Conservation (phyloP, 768 basidiomycete species). For the Tulasnella sp. region DNA sequence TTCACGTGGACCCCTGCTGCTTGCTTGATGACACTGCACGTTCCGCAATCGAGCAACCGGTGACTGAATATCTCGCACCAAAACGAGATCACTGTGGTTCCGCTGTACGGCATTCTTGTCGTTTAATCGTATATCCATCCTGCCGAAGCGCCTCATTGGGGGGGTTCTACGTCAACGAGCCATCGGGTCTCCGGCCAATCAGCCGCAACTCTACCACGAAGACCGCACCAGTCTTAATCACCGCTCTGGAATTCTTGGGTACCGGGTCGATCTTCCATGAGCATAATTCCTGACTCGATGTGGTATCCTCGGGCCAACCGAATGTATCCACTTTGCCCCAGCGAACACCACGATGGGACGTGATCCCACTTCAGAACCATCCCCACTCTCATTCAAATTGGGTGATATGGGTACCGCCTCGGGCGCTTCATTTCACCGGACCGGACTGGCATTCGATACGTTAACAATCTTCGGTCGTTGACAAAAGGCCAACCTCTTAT, state of each 20-base stretch:
- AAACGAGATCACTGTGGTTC: neutral
- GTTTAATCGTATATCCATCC: neutral
- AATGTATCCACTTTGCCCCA: neutral
- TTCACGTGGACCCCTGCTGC: neutral
- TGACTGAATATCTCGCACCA: neutral
- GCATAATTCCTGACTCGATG: neutral
- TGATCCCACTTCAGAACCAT: neutral
- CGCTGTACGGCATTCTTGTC: neutral
- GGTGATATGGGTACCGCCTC: neutral
- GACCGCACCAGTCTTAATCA: constrained; percentile 15
- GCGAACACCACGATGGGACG: neutral
- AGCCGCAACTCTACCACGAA: neutral
- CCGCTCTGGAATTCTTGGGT: neutral
- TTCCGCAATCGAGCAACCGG: neutral
- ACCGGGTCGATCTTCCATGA: neutral
- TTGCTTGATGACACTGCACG: neutral
- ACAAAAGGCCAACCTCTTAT: neutral
- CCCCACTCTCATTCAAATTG: neutral
- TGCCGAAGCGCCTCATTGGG: neutral
- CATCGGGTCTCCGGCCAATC: neutral
- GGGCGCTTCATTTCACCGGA: neutral
- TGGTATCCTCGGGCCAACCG: constrained; percentile 1
- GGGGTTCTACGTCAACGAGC: neutral
- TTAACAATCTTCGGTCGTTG: neutral
- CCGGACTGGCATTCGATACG: neutral